A percentile compares a stretch with the other conserved stretches of the same genome.
These are phyloP conservation scores for Malassezia psittaci DNA, from an alignment of 1,284 basidiomycete species.

Conservation along the genomic window DNA sequence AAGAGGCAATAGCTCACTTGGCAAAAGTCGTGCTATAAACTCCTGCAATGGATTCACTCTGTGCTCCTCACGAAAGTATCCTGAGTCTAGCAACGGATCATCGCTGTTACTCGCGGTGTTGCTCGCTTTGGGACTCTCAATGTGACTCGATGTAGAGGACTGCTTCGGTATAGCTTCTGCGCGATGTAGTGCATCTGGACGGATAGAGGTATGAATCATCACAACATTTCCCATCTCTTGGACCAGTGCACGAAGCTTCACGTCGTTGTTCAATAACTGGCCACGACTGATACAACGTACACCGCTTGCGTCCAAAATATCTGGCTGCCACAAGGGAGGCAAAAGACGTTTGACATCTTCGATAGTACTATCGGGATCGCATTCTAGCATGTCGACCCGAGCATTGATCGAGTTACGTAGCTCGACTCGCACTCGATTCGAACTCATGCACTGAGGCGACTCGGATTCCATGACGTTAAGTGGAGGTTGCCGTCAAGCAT, in stretches of 20 bases:
- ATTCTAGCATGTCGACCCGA: background rate
- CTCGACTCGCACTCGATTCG: background rate
- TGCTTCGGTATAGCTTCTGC: background rate
- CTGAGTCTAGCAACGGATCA: constrained; percentile 5
- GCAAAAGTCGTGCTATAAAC: background rate
- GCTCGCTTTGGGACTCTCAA: background rate
- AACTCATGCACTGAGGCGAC: background rate
- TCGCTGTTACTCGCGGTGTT: too few relatives aligned
- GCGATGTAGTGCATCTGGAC: constrained; percentile 23
- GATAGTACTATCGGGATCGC: background rate
- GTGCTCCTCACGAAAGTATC: constrained; percentile 1
- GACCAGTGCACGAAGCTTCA: background rate
- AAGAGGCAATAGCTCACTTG: background rate
- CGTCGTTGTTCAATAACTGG: constrained; percentile 22
- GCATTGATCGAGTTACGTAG: background rate
- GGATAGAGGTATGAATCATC: constrained; percentile 38
- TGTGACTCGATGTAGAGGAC: background rate
- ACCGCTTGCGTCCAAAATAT: constrained; percentile 23
- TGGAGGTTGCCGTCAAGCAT: constrained; percentile 3
- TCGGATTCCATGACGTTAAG: background rate
- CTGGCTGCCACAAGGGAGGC: constrained; percentile 19
- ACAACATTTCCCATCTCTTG: background rate
- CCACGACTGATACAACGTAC: constrained; percentile 37
- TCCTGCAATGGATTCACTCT: background rate
- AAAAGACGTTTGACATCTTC: constrained; percentile 22